Percentiles rank a stretch among this genome's conserved stretches.
Conservation (phyloP, 768 basidiomycete genomes). For the Tylopilus felleus region DNA sequence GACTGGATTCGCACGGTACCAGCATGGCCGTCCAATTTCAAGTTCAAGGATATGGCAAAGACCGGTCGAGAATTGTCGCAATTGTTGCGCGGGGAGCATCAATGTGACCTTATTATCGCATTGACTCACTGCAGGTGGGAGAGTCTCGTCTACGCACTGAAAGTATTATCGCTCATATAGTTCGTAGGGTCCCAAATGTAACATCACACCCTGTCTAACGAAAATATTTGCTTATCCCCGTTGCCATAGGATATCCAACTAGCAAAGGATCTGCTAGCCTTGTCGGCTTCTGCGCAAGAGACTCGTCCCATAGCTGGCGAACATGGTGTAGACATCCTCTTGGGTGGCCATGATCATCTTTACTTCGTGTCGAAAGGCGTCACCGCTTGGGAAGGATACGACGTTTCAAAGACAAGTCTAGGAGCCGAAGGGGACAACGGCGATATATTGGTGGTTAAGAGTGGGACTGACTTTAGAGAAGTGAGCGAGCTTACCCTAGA, state of each 20-base stretch:
- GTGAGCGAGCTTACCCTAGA: constrained; percentile 71
- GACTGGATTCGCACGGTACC: constrained; percentile 89
- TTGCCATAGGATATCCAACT: constrained; percentile 59
- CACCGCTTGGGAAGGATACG: constrained; percentile 62
- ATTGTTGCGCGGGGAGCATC: constrained; percentile 64
- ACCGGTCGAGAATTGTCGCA: constrained; percentile 71
- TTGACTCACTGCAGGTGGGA: constrained; percentile 75
- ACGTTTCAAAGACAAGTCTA: constrained; percentile 46
- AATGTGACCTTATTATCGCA: constrained; percentile 81
- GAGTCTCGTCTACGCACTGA: constrained; percentile 3
- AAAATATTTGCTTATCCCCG: constrained; percentile 7
- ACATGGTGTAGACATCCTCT: constrained; percentile 80
- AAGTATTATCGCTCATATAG: constrained; percentile 1
- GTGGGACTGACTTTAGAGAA: constrained; percentile 88
- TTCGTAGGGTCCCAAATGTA: constrained; percentile 31
- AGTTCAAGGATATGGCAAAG: constrained; percentile 71
- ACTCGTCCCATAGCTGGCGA: constrained; percentile 38
- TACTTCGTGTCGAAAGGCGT: constrained; percentile 72
- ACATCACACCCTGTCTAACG: background rate
- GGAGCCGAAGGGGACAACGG: constrained; percentile 74
- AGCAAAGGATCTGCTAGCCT: constrained; percentile 62
- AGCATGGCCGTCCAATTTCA: constrained; percentile 80
- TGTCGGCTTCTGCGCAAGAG: constrained; percentile 53
- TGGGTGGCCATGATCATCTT: constrained; percentile 89
- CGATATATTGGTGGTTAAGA: constrained; percentile 74